Evolutionary conservation across 169 alveolate species (phyloP).

Genomic region (Plasmodium sp.): DNA sequence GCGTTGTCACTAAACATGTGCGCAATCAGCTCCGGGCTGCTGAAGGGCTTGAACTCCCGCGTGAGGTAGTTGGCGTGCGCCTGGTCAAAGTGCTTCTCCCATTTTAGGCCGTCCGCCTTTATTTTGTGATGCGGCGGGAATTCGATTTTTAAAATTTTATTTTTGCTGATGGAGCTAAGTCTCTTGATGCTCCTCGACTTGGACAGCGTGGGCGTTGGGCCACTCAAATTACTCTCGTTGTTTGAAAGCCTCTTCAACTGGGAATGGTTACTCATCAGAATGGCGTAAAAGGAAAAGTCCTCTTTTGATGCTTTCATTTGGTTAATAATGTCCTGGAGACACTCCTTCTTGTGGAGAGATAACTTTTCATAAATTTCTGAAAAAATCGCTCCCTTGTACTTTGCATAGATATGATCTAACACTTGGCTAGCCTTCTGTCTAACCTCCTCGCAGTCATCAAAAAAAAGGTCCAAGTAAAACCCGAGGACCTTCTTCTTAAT

Average conservation of each 20-base stretch:
- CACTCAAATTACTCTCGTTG: conserved; percentile 28
- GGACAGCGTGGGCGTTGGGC: conserved; percentile 12
- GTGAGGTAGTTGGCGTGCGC: conserved; percentile 41
- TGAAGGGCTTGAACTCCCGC: conserved; percentile 53
- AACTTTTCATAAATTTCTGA: conserved; percentile 50
- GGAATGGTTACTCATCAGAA: conserved; percentile 18
- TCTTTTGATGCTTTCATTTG: conserved; percentile 55
- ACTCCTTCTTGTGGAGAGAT: conserved; percentile 67
- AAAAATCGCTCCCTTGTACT: conserved; percentile 26
- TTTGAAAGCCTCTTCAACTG: conserved; percentile 48
- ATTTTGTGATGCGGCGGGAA: conserved; percentile 68
- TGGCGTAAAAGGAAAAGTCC: conserved; percentile 51
- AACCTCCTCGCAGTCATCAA: conserved; percentile 54
- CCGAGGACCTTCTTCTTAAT: conserved; percentile 43
- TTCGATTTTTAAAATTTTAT: conserved; percentile 38
- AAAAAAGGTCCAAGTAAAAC: conserved; percentile 54
- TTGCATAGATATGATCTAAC: conserved; percentile 53
- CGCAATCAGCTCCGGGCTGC: conserved; percentile 2
- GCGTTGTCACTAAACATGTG: conserved; percentile 55
- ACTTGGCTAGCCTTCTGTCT: conserved; percentile 62
- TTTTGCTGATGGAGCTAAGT: conserved; percentile 24
- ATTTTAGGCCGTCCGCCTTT: conserved; percentile 48
- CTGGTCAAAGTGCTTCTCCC: conserved; percentile 52
- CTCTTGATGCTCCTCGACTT: conserved; percentile 40
- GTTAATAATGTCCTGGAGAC: conserved; percentile 56